Evolutionary conservation across 495 filamentous ascomycete genomes (phyloP).

Genomic region (Neurospora sp.): DNA sequence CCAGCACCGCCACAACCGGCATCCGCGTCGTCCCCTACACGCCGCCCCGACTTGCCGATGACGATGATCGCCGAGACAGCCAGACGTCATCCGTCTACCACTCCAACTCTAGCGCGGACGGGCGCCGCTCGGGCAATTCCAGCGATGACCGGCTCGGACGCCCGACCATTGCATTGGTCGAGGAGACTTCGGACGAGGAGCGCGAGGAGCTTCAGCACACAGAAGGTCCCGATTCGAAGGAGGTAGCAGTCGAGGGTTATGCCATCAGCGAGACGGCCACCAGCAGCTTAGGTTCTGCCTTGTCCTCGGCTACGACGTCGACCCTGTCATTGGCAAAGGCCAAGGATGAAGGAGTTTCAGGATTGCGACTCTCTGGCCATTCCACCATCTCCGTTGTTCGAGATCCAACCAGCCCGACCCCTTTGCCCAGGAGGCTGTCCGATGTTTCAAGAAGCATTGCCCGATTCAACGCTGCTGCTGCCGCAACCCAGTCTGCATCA

Average conservation of each 20-base stretch:
- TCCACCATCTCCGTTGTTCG: constrained; percentile 17
- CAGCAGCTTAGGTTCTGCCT: constrained; percentile 25
- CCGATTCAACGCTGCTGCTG: constrained; percentile 11
- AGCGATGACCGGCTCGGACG: constrained; percentile 6
- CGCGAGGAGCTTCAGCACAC: neutral
- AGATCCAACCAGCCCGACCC: constrained; percentile 14
- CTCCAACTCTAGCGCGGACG: constrained; percentile 2
- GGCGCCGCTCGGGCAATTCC: constrained; percentile 14
- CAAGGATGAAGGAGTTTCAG: constrained; percentile 37
- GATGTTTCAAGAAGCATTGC: constrained; percentile 20
- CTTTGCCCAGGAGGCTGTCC: constrained; percentile 25
- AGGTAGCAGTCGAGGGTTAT: constrained; percentile 13
- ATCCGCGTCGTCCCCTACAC: constrained; percentile 46
- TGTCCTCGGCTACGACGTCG: constrained; percentile 24
- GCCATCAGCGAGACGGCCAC: constrained; percentile 2
- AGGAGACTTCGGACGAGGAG: neutral
- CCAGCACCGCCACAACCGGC: constrained; percentile 7
- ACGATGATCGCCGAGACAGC: constrained; percentile 22
- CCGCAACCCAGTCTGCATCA: constrained; percentile 1
- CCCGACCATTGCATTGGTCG: neutral
- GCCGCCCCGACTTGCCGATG: constrained; percentile 30
- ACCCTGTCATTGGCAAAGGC: constrained; percentile 29
- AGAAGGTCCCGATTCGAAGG: neutral
- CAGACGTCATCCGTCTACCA: constrained; percentile 20
- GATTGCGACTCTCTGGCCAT: constrained; percentile 31